phyloP scores from a whole-genome alignment of 2,329 filamentous ascomycete species.

The Zopfia rhizophila region DNA sequence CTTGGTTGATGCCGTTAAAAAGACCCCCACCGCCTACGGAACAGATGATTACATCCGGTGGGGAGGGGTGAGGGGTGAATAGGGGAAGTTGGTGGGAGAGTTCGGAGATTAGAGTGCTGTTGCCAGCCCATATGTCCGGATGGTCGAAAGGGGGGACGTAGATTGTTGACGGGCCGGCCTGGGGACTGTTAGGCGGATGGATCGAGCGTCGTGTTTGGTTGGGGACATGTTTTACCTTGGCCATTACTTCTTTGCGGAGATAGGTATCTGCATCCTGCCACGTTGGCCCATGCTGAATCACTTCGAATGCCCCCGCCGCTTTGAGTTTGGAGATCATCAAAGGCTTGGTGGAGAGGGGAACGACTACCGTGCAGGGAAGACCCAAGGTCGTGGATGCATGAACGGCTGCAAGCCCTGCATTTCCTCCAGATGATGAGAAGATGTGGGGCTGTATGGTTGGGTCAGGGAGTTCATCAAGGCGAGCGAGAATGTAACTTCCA shows the following conservation, averaged over 20 bases:
- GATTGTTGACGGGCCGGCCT: conserved; percentile 56
- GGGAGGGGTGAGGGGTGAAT: conserved; percentile 48
- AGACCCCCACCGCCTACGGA: conserved; percentile 84
- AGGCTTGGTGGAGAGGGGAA: conserved; percentile 72
- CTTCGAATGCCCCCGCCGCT: conserved; percentile 72
- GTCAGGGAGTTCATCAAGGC: conserved; percentile 51
- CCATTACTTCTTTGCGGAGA: conserved; percentile 68
- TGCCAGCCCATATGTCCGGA: conserved; percentile 73
- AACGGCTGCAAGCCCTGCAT: conserved; percentile 85
- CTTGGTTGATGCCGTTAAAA: conserved; percentile 78
- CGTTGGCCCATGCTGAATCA: conserved; percentile 73
- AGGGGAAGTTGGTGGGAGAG: conserved; percentile 55
- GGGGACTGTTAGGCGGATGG: conserved; percentile 4
- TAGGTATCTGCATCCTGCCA: conserved; percentile 77
- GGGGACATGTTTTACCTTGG: conserved; percentile 37
- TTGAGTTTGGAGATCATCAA: conserved; percentile 78
- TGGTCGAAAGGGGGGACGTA: conserved; percentile 79
- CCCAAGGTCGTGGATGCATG: conserved; percentile 73
- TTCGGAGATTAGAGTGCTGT: conserved; percentile 68
- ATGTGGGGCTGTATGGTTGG: conserved; percentile 69
- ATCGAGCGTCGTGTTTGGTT: not conserved
- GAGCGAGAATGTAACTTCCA: conserved; percentile 73
- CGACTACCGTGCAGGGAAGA: conserved; percentile 77
- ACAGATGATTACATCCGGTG: conserved; percentile 77
- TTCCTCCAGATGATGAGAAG: conserved; percentile 83